These are phyloP conservation scores for Penicillium lividum DNA, from an alignment of 495 filamentous ascomycete species.

Conservation along the genomic window DNA sequence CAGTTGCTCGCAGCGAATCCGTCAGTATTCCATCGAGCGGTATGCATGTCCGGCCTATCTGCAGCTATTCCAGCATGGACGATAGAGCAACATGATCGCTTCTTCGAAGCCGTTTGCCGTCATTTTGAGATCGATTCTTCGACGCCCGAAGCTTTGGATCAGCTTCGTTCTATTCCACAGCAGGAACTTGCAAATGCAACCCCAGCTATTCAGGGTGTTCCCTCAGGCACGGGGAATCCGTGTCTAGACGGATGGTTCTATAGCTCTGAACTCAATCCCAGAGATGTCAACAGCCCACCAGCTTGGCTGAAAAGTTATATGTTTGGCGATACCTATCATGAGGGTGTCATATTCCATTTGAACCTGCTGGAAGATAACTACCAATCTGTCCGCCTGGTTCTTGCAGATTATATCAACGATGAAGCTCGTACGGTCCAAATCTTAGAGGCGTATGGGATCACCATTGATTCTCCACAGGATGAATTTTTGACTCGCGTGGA, in stretches of 20 bases:
- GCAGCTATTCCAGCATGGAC: constrained; percentile 4
- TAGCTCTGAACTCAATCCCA: constrained; percentile 15
- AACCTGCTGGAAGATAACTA: constrained; percentile 28
- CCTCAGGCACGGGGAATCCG: constrained; percentile 15
- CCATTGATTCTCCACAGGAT: constrained; percentile 7
- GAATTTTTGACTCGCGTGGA: constrained; percentile 24
- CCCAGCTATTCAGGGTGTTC: constrained; percentile 9
- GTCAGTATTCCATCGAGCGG: constrained; percentile 11
- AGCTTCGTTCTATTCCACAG: constrained; percentile 8
- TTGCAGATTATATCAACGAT: constrained; percentile 16
- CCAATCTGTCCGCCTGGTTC: constrained; percentile 17
- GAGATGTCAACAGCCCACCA: constrained; percentile 22
- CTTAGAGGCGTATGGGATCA: constrained; percentile 25
- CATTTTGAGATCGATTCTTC: constrained; percentile 8
- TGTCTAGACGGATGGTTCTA: constrained; percentile 37
- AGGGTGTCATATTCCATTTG: constrained; percentile 36
- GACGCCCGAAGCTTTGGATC: constrained; percentile 5
- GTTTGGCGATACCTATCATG: constrained; percentile 36
- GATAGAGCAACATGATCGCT: constrained; percentile 7
- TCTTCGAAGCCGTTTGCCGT: constrained; percentile 11
- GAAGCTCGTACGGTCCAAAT: constrained; percentile 20
- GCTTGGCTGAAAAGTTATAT: constrained; percentile 30
- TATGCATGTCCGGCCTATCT: constrained; percentile 16
- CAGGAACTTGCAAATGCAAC: constrained; percentile 14
- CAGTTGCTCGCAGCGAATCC: constrained; percentile 8